Conservation (phyloP, 495 filamentous ascomycete species). For the Saxophila tyrrhenica region DNA sequence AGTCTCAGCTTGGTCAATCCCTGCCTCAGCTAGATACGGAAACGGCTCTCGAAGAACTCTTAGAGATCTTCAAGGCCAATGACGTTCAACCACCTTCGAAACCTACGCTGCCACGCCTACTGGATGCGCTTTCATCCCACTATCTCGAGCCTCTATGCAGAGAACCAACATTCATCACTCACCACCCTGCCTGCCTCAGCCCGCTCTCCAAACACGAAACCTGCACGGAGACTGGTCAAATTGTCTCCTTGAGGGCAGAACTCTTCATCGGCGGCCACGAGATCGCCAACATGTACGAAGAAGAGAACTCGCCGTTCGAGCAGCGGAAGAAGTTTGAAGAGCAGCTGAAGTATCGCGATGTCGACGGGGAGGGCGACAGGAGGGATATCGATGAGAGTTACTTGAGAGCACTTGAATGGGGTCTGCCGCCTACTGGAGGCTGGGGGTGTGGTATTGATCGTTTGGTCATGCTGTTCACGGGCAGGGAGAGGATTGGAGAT, state of each 20-base stretch:
- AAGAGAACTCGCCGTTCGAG: conserved; percentile 86
- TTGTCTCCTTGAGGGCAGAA: conserved; percentile 69
- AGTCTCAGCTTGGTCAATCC: conserved; percentile 39
- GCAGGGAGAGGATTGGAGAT: conserved; percentile 63
- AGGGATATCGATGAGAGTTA: conserved; percentile 68
- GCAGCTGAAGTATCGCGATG: conserved; percentile 37
- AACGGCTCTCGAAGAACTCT: conserved; percentile 45
- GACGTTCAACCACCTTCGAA: conserved; percentile 40
- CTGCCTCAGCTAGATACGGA: conserved; percentile 54
- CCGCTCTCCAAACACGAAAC: conserved; percentile 81
- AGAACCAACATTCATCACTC: conserved; percentile 74
- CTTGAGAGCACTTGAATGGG: conserved; percentile 70
- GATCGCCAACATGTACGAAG: conserved; percentile 90
- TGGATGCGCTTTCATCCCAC: conserved; percentile 65
- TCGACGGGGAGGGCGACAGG: conserved; percentile 19
- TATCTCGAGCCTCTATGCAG: conserved; percentile 64
- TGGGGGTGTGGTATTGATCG: conserved; percentile 93
- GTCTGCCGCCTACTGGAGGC: conserved; percentile 83
- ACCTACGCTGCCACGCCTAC: conserved; percentile 62
- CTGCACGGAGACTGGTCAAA: conserved; percentile 50
- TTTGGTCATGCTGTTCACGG: conserved; percentile 77
- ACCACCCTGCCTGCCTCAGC: conserved; percentile 85
- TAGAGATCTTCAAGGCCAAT: conserved; percentile 45
- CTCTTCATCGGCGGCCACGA: conserved; percentile 74
- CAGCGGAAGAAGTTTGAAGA: conserved; percentile 74